phyloP scores from a whole-genome alignment of 2,329 filamentous ascomycete genomes.

The Botryotinia narcissicola region DNA sequence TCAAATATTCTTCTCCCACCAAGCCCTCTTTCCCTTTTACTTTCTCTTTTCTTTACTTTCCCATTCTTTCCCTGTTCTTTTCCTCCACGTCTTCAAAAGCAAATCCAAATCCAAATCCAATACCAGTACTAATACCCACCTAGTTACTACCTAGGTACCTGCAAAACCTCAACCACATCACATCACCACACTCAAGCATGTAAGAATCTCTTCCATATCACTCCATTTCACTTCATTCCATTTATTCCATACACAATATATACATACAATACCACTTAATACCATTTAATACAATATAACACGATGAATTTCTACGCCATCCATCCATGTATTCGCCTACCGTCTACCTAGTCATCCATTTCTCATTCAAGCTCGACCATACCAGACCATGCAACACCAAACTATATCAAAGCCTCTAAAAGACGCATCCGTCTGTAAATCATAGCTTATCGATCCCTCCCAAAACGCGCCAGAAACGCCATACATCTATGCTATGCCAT shows the following conservation, averaged over 20 bases:
- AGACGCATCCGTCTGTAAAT: not conserved
- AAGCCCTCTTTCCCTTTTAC: too few relatives aligned
- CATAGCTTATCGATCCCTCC: not conserved
- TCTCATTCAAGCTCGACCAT: not conserved
- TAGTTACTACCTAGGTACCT: not conserved
- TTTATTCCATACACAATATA: not conserved
- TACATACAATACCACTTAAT: not conserved
- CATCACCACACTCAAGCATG: not conserved
- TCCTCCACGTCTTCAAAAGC: not conserved
- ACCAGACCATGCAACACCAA: not conserved
- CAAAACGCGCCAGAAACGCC: not conserved
- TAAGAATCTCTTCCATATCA: not conserved
- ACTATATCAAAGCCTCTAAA: not conserved
- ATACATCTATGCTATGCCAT: not conserved
- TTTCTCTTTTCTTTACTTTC: too few relatives aligned
- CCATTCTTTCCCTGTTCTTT: too few relatives aligned
- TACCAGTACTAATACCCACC: not conserved
- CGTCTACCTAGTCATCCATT: not conserved
- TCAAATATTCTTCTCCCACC: too few relatives aligned
- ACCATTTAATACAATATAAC: not conserved
- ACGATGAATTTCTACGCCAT: not conserved
- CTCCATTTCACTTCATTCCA: too few relatives aligned
- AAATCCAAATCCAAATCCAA: too few relatives aligned
- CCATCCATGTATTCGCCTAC: not conserved
- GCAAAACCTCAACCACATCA: not conserved